phyloP scores from a whole-genome alignment of 2,329 filamentous ascomycete genomes.

The Dactylonectria estremocensis region DNA sequence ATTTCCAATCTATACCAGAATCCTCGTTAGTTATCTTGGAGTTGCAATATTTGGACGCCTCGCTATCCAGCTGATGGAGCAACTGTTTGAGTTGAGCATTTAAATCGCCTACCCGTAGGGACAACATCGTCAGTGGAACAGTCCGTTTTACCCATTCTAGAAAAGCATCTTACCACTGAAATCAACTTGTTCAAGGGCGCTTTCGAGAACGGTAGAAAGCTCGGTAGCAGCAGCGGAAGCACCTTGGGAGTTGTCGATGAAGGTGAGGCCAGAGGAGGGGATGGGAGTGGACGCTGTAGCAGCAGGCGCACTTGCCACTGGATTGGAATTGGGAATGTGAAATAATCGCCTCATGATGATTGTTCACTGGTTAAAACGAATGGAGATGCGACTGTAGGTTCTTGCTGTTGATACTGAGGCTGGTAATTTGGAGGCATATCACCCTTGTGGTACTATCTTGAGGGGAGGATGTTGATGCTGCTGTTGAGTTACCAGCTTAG shows the following conservation, averaged over 20 bases:
- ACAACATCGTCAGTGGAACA: constrained; percentile 12
- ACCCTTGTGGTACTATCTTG: too few species aligned
- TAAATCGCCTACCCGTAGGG: constrained; percentile 27
- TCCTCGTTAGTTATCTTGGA: constrained; percentile 33
- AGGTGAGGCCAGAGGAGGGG: constrained; percentile 22
- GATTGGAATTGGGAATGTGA: constrained; percentile 6
- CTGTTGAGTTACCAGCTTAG: too few species aligned
- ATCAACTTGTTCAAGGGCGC: constrained; percentile 18
- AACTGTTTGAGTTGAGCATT: constrained; percentile 33
- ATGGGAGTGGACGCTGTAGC: constrained; percentile 10
- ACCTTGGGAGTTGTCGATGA: constrained; percentile 24
- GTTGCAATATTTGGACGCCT: constrained; percentile 42
- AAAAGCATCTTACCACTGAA: constrained; percentile 16
- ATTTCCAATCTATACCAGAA: constrained; percentile 35
- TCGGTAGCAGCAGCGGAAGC: constrained; percentile 16
- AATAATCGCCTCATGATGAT: constrained; percentile 24
- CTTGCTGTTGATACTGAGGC: not conserved
- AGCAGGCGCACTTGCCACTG: constrained; percentile 8
- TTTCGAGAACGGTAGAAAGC: constrained; percentile 17
- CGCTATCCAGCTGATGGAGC: constrained; percentile 41
- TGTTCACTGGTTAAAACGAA: not conserved
- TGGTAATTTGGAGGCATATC: not conserved
- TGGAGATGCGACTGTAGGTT: constrained; percentile 3
- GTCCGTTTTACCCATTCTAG: not conserved
- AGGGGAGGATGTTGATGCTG: too few species aligned